These are phyloP conservation scores for Aspergillus awamori DNA, from an alignment of 2,329 filamentous ascomycete genomes.

Conservation along the genomic window DNA sequence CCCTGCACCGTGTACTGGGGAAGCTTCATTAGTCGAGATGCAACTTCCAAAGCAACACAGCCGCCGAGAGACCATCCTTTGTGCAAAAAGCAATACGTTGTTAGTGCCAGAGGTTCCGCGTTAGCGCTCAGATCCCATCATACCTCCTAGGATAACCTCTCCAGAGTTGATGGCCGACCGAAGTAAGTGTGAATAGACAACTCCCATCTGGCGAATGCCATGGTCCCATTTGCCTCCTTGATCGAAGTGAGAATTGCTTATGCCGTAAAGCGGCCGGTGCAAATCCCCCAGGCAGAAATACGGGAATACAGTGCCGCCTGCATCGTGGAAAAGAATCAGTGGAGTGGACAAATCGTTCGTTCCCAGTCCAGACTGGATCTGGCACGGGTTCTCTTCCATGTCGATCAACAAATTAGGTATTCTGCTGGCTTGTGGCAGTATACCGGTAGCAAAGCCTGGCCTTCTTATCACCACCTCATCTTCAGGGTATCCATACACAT, in stretches of 20 bases:
- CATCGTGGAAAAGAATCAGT: conserved; percentile 13
- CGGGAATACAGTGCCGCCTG: conserved; percentile 10
- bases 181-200: conserved; percentile 10
- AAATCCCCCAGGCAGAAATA: conserved; percentile 8
- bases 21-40: conserved; percentile 12
- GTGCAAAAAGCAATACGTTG: no score
- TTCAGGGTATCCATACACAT: neutral
- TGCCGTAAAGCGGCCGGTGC: conserved; percentile 12
- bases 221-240: conserved; percentile 12
- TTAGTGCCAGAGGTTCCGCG: neutral
- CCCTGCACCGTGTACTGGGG: conserved; percentile 11
- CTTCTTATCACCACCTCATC: neutral
- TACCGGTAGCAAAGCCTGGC: neutral
- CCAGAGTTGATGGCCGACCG: conserved; percentile 7
- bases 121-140: neutral
- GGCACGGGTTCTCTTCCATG: conserved; percentile 11
- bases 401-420: neutral
- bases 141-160: conserved; percentile 8
- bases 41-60: conserved; percentile 12
- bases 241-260: conserved; percentile 2
- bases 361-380: neutral
- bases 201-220: conserved; percentile 13
- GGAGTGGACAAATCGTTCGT: neutral
- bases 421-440: neutral
- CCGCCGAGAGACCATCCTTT: conserved; percentile 14